Percentiles rank a stretch among this genome's conserved stretches.
Conservation (phyloP, 805 yeast genomes). For the Candida adriatica region DNA sequence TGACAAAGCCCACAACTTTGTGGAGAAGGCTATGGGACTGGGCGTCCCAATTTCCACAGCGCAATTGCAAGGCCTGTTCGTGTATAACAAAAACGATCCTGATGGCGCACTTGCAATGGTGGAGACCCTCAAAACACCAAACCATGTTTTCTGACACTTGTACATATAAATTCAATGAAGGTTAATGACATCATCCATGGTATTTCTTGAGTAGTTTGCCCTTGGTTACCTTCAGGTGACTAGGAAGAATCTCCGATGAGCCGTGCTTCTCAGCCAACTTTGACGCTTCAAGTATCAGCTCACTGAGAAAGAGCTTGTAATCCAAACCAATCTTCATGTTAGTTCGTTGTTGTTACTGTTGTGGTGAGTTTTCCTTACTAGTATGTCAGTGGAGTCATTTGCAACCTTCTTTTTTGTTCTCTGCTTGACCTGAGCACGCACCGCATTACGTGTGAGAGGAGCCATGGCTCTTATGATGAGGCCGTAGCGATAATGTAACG, state of each 20-base stretch:
- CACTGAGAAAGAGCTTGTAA: constrained; percentile 38
- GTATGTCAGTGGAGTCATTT: constrained; percentile 35
- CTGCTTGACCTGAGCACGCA: constrained; percentile 21
- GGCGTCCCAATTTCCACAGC: constrained; percentile 76
- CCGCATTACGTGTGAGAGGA: constrained; percentile 9
- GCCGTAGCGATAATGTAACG: no score
- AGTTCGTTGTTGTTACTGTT: neutral
- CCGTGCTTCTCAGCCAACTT: constrained; percentile 33
- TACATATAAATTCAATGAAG: constrained; percentile 6
- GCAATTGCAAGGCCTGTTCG: constrained; percentile 91
- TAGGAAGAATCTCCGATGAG: constrained; percentile 34
- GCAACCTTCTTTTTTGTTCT: constrained; percentile 21
- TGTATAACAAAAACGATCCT: constrained; percentile 82
- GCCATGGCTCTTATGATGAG: no score
- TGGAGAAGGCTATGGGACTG: constrained; percentile 34
- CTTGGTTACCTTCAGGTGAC: constrained; percentile 34
- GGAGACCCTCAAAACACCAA: constrained; percentile 27
- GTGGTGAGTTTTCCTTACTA: constrained; percentile 18
- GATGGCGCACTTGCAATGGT: constrained; percentile 66
- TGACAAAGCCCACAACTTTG: constrained; percentile 43
- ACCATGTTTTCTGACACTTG: constrained; percentile 25
- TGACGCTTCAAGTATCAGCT: constrained; percentile 32
- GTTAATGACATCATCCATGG: constrained; percentile 28
- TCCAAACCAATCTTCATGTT: constrained; percentile 33
- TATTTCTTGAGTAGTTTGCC: constrained; percentile 27